Base-by-base conservation (phyloP, 2,329 filamentous ascomycete genomes). In the Alternaria burnsii region DNA sequence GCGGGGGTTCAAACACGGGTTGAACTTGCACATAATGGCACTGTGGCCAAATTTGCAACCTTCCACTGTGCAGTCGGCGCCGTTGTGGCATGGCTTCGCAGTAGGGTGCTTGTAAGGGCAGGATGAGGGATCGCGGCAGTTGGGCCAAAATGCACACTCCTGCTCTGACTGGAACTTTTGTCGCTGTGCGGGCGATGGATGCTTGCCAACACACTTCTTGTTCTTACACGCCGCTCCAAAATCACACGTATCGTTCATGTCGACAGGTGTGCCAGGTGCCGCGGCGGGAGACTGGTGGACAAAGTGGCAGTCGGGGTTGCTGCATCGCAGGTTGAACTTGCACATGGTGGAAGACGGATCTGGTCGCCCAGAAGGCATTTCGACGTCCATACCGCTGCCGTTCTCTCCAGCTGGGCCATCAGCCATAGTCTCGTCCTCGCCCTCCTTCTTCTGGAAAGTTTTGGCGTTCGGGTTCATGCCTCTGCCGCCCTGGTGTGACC, bases 181-280 rank as follows among this genome's bases (percentile, higher is more conserved):
- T 76, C 89, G 92, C 69, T 91, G 87, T 6, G 94, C 93, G 1
- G 95, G 95, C 7, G 94, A 97, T 3, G 95, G 95, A 78, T 99
- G 95, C 60, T 93, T 91, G 30, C 87, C 94, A 9, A 91, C 91
- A 75, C 95, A 99, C 82, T 98, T 98, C 72, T 88, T 86, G 84
- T 98, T 99, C 82, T 95, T 97, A 87, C 95, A 99, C 9, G 93
- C 93, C 2, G 89, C 93, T 20, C 93, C 94, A 71, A 91, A 98
- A 18, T 86, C 86, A 82, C 95, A 99, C 18, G 86, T 84, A 72
- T 97, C 93, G 59, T 85, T 87, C 68, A 94, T 85, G 77, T 98
- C 95, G 59, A 98, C 84, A 0, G 89, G 85, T 2, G 86, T 87
- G 28, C 91, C 91, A 2, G 90, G 89, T 4, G 92, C 91, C 32